Conservation (phyloP, 2,329 filamentous ascomycete genomes). For the Trematosphaeria pertusa region DNA sequence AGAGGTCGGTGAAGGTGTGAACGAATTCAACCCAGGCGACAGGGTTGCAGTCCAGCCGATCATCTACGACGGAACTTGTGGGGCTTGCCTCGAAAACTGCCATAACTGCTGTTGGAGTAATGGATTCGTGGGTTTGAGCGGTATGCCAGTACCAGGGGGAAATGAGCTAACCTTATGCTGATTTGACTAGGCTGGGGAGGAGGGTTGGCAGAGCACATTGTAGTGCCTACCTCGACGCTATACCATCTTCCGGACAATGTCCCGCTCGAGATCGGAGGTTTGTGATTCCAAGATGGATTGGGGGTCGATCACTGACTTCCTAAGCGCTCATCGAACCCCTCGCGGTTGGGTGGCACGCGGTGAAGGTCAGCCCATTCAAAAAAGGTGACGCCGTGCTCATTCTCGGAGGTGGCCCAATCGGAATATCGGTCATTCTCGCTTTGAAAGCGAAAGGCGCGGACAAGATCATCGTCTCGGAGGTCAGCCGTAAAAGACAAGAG, state of each 20-base stretch:
- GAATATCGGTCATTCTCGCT: conserved; percentile 54
- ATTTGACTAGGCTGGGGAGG: conserved; percentile 55
- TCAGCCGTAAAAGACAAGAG: conserved; percentile 55
- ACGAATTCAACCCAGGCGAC: conserved; percentile 57
- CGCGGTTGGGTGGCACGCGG: conserved; percentile 63
- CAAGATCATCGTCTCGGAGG: conserved; percentile 62
- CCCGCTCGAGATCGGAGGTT: conserved; percentile 57
- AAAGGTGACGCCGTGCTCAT: conserved; percentile 56
- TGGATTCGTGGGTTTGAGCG: conserved; percentile 61
- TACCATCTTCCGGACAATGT: conserved; percentile 60
- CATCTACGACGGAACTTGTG: conserved; percentile 62
- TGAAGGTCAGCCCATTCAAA: conserved; percentile 59
- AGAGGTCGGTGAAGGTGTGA: conserved; percentile 59
- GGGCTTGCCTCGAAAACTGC: conserved; percentile 58
- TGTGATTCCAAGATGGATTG: conserved; percentile 7
- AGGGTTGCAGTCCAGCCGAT: conserved; percentile 60
- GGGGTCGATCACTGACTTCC: not conserved
- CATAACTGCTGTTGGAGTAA: conserved; percentile 63
- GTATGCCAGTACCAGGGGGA: conserved; percentile 23
- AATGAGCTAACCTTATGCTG: conserved; percentile 3
- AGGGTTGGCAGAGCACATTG: conserved; percentile 60
- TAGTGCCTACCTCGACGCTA: conserved; percentile 56
- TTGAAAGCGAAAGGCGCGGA: conserved; percentile 53
- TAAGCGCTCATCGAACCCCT: conserved; percentile 61
- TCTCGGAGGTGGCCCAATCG: conserved; percentile 49